Conservation (phyloP, 139 green algal species). For the Chlorella vulgaris region DNA sequence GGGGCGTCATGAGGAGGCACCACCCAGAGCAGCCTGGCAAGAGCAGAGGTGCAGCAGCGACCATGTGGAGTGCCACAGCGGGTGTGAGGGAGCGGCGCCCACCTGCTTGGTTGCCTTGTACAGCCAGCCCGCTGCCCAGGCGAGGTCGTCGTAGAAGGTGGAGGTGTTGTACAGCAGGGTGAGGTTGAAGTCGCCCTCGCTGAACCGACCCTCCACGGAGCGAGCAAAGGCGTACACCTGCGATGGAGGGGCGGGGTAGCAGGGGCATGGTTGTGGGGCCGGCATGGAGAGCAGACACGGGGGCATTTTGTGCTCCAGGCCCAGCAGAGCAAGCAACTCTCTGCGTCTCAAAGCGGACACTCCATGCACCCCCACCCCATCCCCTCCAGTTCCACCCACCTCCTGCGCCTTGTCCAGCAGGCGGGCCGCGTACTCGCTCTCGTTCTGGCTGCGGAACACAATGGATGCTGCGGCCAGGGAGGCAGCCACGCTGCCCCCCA, state of each 20-base stretch:
- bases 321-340: too few relatives aligned
- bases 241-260: neutral
- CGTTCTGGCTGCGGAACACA: conserved; percentile 52
- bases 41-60: too few relatives aligned
- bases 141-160: conserved; percentile 67
- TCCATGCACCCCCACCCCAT: neutral
- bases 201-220: neutral
- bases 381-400: conserved; percentile 12
- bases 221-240: conserved; percentile 21
- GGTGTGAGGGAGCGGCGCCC: neutral
- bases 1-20: too few relatives aligned
- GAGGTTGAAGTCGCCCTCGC: conserved; percentile 51
- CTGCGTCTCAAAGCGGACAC: too few relatives aligned
- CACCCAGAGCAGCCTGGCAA: too few relatives aligned
- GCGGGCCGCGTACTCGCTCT: conserved; percentile 42
- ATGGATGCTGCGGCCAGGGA: conserved; percentile 71
- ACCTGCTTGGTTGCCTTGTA: conserved; percentile 63
- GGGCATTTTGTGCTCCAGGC: neutral
- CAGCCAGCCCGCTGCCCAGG: conserved; percentile 73
- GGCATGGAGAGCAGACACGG: too few relatives aligned
- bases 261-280: neutral
- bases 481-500: conserved; percentile 62
- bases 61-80: too few relatives aligned
- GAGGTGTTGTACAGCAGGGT: conserved; percentile 62
- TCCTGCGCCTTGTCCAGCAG: conserved; percentile 55